These are phyloP conservation scores for Acanthamoeba healyi DNA, from an alignment of 208 protist genomes.

Conservation along the genomic window DNA sequence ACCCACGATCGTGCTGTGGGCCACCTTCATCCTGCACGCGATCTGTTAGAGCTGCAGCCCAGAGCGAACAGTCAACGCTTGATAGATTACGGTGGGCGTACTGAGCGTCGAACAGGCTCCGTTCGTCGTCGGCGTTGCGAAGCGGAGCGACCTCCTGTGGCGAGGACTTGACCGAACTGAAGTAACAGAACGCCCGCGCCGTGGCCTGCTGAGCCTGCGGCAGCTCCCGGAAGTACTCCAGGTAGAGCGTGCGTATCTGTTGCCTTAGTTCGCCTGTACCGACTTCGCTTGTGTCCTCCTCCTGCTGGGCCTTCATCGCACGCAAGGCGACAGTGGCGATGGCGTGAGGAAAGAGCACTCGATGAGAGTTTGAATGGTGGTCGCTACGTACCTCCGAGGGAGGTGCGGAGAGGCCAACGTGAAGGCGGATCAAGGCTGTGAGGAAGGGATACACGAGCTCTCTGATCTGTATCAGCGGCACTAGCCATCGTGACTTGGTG, in stretches of 20 bases:
- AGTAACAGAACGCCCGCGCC: conserved; percentile 33
- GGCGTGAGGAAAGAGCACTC: neutral
- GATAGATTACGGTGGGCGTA: no score
- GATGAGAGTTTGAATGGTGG: no score
- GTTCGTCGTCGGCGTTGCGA: neutral
- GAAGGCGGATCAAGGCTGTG: neutral
- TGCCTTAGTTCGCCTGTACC: neutral
- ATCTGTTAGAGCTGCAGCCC: no score
- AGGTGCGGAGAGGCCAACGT: neutral
- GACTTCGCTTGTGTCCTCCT: neutral
- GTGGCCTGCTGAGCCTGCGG: conserved; percentile 13
- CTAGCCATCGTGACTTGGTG: neutral
- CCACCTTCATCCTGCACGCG: neutral
- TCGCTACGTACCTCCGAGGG: neutral
- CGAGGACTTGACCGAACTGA: neutral
- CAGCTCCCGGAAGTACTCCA: conserved; percentile 2
- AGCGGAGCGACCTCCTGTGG: neutral
- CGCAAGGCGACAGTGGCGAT: neutral
- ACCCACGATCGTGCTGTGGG: neutral
- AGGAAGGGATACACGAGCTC: neutral
- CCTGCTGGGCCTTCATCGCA: neutral
- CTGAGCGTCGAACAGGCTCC: neutral
- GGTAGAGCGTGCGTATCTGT: neutral
- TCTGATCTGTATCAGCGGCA: neutral
- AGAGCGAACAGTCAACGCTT: neutral